Evolutionary conservation across 169 alveolate species (phyloP).

Genomic region (Plasmodium cynomolgi): DNA sequence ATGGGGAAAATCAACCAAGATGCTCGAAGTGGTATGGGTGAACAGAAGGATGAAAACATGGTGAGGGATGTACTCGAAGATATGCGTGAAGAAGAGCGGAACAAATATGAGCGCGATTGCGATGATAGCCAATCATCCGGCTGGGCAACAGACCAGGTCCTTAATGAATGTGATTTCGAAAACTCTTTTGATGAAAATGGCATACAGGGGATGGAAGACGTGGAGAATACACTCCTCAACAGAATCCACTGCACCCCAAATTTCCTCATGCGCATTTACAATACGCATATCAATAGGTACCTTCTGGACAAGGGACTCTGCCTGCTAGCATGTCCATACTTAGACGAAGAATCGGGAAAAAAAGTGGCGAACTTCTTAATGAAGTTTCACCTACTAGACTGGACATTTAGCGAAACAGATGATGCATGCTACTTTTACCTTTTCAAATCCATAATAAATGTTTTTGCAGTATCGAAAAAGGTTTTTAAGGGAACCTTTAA

Average conservation of each 20-base stretch:
- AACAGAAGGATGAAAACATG: neutral
- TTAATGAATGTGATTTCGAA: neutral
- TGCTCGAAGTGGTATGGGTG: neutral
- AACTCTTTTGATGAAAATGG: neutral
- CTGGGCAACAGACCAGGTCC: neutral
- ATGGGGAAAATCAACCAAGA: neutral
- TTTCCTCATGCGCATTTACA: constrained; percentile 21
- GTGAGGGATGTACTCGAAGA: neutral
- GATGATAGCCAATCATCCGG: neutral
- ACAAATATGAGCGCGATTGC: neutral
- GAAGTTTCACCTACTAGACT: constrained; percentile 47
- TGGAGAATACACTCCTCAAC: neutral
- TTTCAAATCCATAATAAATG: constrained; percentile 27
- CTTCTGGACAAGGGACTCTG: constrained; percentile 22
- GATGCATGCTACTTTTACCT: constrained; percentile 58
- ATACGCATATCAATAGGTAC: constrained; percentile 30
- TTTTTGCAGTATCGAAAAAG: constrained; percentile 42
- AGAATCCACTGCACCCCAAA: neutral
- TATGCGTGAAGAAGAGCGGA: neutral
- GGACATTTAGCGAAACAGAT: constrained; percentile 43
- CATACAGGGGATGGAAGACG: neutral
- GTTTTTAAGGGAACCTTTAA: constrained; percentile 5
- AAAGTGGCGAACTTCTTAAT: constrained; percentile 42
- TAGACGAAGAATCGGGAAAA: constrained; percentile 27
- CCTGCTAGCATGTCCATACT: constrained; percentile 63